These are phyloP conservation scores for Przewalskia tangutica DNA, from an alignment of 257 asterid species.

Conservation along the genomic window DNA sequence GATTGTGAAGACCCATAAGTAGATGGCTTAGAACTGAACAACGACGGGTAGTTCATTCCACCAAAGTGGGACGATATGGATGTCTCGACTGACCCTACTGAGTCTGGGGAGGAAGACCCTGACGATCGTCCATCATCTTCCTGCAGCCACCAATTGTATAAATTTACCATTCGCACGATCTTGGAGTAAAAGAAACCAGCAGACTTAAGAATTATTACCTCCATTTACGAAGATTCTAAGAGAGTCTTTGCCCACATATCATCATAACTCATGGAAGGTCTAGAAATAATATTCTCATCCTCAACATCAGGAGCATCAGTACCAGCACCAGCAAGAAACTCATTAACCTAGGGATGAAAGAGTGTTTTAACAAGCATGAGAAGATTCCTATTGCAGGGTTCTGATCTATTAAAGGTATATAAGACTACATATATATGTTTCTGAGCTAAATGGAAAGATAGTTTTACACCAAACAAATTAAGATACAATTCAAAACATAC, in stretches of 20 bases:
- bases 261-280: slow-evolving; percentile 93
- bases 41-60: slow-evolving; percentile 94
- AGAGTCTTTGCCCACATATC: slow-evolving; percentile 99
- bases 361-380: not conserved
- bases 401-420: not conserved
- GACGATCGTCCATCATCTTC: slow-evolving; percentile 87
- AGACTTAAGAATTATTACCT: slow-evolving; percentile 35
- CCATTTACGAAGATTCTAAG: slow-evolving; percentile 78
- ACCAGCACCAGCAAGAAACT: slow-evolving; percentile 98
- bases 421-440: not conserved
- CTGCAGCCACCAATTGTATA: slow-evolving; percentile 27
- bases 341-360: slow-evolving; percentile 55
- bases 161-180: not conserved
- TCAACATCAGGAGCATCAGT: slow-evolving; percentile 99
- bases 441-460: not conserved
- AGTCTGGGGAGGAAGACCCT: slow-evolving; percentile 98
- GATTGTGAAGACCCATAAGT: slow-evolving; percentile 51
- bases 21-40: slow-evolving; percentile 94
- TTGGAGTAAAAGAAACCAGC: slow-evolving; percentile 5
- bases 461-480: not conserved
- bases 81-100: slow-evolving; percentile 90
- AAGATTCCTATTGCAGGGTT: not conserved
- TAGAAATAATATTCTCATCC: slow-evolving; percentile 77
- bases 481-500: not conserved
- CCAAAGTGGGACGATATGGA: slow-evolving; percentile 97